Evolutionary conservation across 768 basidiomycete genomes (phyloP).

Genomic region (Kwoniella dejecticola): DNA sequence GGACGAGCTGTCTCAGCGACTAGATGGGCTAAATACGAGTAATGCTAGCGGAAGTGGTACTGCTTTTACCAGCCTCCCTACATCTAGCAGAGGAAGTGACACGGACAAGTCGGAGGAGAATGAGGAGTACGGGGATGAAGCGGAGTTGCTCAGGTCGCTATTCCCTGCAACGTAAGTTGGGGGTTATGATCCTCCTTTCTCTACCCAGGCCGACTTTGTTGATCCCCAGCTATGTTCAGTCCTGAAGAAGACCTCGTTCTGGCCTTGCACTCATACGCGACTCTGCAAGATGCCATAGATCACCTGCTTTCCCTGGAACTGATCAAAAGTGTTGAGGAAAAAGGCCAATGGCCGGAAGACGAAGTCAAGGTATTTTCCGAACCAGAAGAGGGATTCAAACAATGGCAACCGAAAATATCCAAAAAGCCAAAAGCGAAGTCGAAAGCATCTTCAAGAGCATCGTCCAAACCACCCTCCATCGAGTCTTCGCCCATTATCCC

Average conservation of each 20-base stretch:
- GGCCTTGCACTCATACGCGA: constrained; percentile 18
- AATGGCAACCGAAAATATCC: neutral
- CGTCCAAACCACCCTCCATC: constrained; percentile 9
- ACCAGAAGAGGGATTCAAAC: constrained; percentile 3
- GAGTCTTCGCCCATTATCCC: neutral
- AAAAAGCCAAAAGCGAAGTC: constrained; percentile 5
- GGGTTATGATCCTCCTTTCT: neutral
- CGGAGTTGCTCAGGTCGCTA: constrained; percentile 32
- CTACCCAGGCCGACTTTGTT: neutral
- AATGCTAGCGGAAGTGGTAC: neutral
- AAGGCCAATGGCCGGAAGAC: constrained; percentile 46
- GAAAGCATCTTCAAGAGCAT: constrained; percentile 7
- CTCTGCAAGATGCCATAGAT: constrained; percentile 45
- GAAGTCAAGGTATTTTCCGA: constrained; percentile 8
- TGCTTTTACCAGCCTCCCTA: neutral
- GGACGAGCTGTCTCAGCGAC: constrained; percentile 8
- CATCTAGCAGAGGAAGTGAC: neutral
- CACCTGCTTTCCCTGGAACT: constrained; percentile 46
- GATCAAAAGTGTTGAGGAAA: constrained; percentile 37
- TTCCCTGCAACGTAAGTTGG: constrained; percentile 39
- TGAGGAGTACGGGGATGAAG: constrained; percentile 25
- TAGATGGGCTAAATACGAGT: constrained; percentile 3
- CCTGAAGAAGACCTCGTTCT: constrained; percentile 15
- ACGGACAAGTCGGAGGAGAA: constrained; percentile 1
- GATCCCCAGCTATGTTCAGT: constrained; percentile 6